phyloP scores from a whole-genome alignment of 305 asterid species.

The Plantago rigida region DNA sequence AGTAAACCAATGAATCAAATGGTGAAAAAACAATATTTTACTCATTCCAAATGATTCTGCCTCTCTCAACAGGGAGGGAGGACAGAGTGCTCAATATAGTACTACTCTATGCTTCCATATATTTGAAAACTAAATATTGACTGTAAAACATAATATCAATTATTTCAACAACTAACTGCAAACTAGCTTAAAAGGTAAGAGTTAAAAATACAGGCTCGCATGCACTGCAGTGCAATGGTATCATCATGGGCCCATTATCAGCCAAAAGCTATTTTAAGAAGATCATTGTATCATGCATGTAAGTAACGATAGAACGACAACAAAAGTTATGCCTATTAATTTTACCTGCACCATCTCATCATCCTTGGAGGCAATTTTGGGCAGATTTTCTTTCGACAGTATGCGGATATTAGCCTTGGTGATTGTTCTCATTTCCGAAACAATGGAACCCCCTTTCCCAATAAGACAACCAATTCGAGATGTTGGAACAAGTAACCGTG shows the following conservation, averaged over 20 bases:
- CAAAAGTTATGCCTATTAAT: neutral
- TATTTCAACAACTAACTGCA: neutral
- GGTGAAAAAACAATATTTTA: neutral
- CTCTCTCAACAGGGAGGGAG: no score
- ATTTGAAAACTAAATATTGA: no score
- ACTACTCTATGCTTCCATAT: no score
- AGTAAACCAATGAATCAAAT: conserved; percentile 5
- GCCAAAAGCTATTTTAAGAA: no score
- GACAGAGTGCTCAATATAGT: no score
- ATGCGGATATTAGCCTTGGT: conserved; percentile 84
- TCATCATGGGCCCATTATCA: no score
- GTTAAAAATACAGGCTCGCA: no score
- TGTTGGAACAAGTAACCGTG: conserved; percentile 75
- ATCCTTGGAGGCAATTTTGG: conserved; percentile 77
- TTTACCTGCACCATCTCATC: conserved; percentile 95
- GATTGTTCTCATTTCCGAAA: conserved; percentile 78
- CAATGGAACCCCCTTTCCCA: conserved; percentile 92
- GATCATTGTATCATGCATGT: neutral
- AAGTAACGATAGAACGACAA: conserved; percentile 1
- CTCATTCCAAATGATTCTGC: no score
- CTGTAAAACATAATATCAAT: no score
- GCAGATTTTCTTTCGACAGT: conserved; percentile 75
- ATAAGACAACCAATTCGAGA: conserved; percentile 86
- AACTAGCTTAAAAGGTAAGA: no score
- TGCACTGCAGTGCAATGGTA: no score